These are phyloP conservation scores for Leptographium galeiforme DNA, from an alignment of 2,329 filamentous ascomycete species.

Conservation along the genomic window DNA sequence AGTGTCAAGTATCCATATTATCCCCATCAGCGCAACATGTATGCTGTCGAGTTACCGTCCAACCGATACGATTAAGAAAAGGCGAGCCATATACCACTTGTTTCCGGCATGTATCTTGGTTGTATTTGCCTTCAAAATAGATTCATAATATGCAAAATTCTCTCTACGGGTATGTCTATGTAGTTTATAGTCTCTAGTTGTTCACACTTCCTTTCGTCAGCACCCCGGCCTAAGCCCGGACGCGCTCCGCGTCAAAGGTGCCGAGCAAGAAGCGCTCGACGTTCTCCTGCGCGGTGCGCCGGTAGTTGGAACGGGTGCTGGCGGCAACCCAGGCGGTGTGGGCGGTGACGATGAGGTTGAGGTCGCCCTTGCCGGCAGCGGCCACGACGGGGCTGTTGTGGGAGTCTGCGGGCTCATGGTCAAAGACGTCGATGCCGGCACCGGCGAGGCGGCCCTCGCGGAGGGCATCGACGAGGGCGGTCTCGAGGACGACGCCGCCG, in stretches of 20 bases:
- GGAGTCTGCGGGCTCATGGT: slow-evolving; percentile 18
- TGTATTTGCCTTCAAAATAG: not conserved
- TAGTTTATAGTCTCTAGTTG: no score
- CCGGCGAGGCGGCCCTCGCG: slow-evolving; percentile 18
- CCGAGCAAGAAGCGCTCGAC: slow-evolving; percentile 9
- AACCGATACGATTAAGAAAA: not conserved
- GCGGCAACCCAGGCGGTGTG: slow-evolving; percentile 13
- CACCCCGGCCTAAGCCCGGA: slow-evolving; percentile 1
- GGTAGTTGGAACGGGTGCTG: slow-evolving; percentile 11
- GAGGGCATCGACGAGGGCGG: slow-evolving; percentile 20
- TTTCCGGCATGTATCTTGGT: no score
- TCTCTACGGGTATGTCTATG: no score
- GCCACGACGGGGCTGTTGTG: slow-evolving; percentile 9
- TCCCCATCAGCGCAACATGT: not conserved
- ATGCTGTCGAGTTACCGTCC: not conserved
- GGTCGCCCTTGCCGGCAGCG: slow-evolving; percentile 3
- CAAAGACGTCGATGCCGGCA: slow-evolving; percentile 22
- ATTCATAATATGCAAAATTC: no score
- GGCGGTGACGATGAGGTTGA: slow-evolving; percentile 11
- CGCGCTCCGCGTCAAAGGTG: not conserved
- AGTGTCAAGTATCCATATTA: no score
- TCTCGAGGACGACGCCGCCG: slow-evolving; percentile 21
- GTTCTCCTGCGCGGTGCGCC: slow-evolving; percentile 9
- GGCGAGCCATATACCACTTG: not conserved
- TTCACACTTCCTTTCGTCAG: not conserved